Conservation (phyloP, 1,139 yeast genomes). For the Nakaseomyces sp. region DNA sequence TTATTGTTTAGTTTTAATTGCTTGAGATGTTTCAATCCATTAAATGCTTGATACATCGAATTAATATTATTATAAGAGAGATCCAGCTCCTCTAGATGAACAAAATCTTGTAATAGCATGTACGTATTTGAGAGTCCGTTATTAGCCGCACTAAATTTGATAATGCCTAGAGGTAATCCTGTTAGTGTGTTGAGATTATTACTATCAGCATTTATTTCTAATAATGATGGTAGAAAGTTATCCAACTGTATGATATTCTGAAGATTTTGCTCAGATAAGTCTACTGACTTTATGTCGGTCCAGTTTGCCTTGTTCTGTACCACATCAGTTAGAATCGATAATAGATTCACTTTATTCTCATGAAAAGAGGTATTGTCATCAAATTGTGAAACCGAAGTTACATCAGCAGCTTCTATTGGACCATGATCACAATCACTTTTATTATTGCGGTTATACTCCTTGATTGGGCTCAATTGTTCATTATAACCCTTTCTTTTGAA, state of each 20-base stretch:
- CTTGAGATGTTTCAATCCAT: constrained; percentile 10
- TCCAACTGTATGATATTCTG: constrained; percentile 19
- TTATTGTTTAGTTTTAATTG: constrained; percentile 20
- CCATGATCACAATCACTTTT: neutral
- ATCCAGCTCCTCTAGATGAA: constrained; percentile 21
- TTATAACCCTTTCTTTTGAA: neutral
- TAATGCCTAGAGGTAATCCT: constrained; percentile 16
- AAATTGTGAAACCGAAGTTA: neutral
- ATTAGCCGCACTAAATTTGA: constrained; percentile 13
- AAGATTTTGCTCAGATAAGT: constrained; percentile 12
- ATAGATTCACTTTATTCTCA: constrained; percentile 18
- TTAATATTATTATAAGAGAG: constrained; percentile 21
- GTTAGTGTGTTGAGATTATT: constrained; percentile 19
- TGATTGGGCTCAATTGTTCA: constrained; percentile 1
- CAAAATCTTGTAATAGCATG: constrained; percentile 14
- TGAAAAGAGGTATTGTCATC: constrained; percentile 19
- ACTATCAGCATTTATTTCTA: constrained; percentile 15
- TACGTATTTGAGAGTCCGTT: constrained; percentile 18
- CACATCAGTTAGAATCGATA: constrained; percentile 21
- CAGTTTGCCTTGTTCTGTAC: constrained; percentile 15
- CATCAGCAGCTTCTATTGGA: neutral
- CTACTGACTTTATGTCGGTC: constrained; percentile 14
- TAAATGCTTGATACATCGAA: constrained; percentile 18
- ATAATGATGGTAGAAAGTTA: constrained; percentile 20
- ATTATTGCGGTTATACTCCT: neutral